phyloP scores from a whole-genome alignment of 225 moss, liverwort and hornwort species.

The Pseudisothecium myosuroides region DNA sequence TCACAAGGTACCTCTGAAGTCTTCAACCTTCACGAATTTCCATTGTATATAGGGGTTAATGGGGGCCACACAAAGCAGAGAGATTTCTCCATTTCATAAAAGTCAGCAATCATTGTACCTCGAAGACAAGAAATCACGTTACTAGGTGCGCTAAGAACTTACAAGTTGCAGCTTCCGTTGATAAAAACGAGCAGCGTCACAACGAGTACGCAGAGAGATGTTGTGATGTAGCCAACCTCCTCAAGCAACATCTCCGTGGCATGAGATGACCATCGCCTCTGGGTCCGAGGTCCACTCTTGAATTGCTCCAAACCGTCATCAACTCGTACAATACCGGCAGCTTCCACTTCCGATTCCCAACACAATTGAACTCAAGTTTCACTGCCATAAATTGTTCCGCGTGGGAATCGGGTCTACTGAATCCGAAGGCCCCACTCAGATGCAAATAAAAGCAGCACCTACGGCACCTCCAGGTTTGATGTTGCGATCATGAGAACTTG shows the following conservation, averaged over 20 bases:
- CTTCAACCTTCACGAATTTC: not conserved
- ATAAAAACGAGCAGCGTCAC: not conserved
- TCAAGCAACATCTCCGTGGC: slow-evolving; percentile 32
- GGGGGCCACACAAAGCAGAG: not conserved
- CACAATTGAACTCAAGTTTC: not conserved
- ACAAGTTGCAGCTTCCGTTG: slow-evolving; percentile 7
- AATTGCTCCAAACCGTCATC: slow-evolving; percentile 7
- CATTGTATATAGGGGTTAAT: too few species aligned
- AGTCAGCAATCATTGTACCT: not conserved
- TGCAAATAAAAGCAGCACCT: not conserved
- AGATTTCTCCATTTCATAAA: not conserved
- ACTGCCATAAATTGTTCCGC: not conserved
- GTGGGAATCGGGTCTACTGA: not conserved
- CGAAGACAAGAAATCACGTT: not conserved
- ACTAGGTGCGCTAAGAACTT: not conserved
- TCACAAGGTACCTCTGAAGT: not conserved
- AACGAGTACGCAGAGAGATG: not conserved
- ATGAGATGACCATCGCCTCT: slow-evolving; percentile 16
- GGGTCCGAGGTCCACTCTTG: not conserved
- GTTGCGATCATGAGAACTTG: not conserved
- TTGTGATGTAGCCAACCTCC: not conserved
- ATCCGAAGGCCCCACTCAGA: not conserved
- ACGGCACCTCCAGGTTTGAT: not conserved
- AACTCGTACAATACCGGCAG: not conserved
- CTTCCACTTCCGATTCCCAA: not conserved